Percentiles rank a stretch among this genome's conserved stretches.
These are phyloP conservation scores for Cyclotella kingstonii DNA, from an alignment of 108 stramenopile species.

Conservation along the genomic window DNA sequence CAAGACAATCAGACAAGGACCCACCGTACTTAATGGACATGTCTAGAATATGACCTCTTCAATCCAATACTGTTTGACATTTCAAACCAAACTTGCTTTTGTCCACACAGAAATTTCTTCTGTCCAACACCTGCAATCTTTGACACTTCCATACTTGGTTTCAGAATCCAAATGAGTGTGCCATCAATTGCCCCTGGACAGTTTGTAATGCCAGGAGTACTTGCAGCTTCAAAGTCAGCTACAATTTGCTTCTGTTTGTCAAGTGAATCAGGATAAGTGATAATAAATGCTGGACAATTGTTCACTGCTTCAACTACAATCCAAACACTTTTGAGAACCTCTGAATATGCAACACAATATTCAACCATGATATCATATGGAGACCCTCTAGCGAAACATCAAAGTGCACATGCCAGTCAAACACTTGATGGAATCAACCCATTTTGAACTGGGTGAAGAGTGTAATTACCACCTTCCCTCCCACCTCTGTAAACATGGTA, in stretches of 20 bases:
- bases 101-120: too few species aligned
- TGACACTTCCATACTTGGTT: not conserved
- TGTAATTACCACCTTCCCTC: conserved; percentile 5
- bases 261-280: not conserved
- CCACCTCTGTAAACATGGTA: too few species aligned
- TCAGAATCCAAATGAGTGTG: not conserved
- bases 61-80: not conserved
- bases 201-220: not conserved
- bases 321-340: not conserved
- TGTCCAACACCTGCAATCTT: too few species aligned
- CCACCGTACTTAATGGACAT: conserved; percentile 5
- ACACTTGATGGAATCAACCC: not conserved
- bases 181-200: too few species aligned
- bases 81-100: not conserved
- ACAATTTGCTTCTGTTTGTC: not conserved
- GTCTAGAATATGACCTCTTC: not conserved
- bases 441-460: conserved; percentile 2
- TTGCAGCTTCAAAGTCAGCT: not conserved
- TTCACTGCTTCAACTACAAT: not conserved
- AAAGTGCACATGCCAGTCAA: not conserved
- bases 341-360: not conserved
- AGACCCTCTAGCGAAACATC: conserved; percentile 3
- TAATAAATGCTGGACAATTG: not conserved
- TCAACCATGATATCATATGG: not conserved
- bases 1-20: not conserved